Base-by-base conservation (phyloP, 2,329 filamentous ascomycete genomes). In the Sporothrix schenckii region DNA sequence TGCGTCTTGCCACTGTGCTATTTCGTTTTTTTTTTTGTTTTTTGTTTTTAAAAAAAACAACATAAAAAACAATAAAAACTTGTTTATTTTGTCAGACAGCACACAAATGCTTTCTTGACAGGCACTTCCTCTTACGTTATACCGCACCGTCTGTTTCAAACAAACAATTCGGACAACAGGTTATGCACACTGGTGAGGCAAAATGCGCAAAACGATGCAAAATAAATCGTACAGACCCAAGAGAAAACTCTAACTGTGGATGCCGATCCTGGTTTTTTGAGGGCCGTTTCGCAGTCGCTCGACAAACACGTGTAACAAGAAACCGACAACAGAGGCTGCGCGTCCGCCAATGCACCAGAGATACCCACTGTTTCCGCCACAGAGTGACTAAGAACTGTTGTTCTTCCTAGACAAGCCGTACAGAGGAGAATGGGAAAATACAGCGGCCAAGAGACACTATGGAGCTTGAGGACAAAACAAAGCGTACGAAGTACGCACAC, bases 231-330 rank as follows among this genome's bases (percentile, higher is more conserved):
- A 63, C 39, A 47, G 3, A 63, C 58, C 21, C 56, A 30, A 5
- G 24, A 49, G 44, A 65, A 65, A 65, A 65, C 24, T 65, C 61
- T 65, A 44, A 65, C 21, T 34, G 61, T 65, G 61, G 61, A 50
- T 65, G 27, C 44, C 2, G 4, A 50, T 65, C 16, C 60, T 21
- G 10, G 41, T 44, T 2, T 65, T 44, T 34, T 65, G 6, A 4
- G 30, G 34, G 6, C 6, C 34, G 6, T 7, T 7, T 44, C n/a
- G 11, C 9, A 47, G 21, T 24, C 21, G 41, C 44, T 27, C 16
- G 61, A 30, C 61, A 50, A 16, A 65, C 61, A 65, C 61, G 61
- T 65, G 61, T 49, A 50, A 49, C 24, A 50, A 44, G 44, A 65
- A 65, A 50, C 61, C 34, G 9, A 49, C 44, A 24, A 65, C 14